A percentile compares a stretch with the other conserved stretches of the same genome.
These are phyloP conservation scores for Pseudovirgaria hyperparasitica DNA, from an alignment of 2,329 filamentous ascomycete genomes.

Conservation along the genomic window DNA sequence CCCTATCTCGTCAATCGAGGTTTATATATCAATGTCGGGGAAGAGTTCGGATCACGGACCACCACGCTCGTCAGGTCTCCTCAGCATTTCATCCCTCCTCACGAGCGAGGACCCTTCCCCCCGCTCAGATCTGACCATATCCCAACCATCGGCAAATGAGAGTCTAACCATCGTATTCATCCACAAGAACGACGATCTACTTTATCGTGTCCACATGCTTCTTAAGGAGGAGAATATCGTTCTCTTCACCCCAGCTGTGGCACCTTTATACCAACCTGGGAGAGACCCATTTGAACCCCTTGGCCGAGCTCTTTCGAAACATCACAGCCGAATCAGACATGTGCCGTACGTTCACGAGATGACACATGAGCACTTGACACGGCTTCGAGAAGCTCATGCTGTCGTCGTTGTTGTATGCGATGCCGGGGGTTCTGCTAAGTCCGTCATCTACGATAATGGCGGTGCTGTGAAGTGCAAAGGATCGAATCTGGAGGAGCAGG, in stretches of 20 bases:
- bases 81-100: too few species aligned
- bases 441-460: not conserved
- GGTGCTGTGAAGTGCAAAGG: conserved; percentile 5
- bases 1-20: too few species aligned
- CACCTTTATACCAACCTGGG: conserved; percentile 34
- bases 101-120: too few species aligned
- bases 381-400: conserved; percentile 46
- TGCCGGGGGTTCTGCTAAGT: conserved; percentile 3
- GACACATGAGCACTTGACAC: conserved; percentile 49
- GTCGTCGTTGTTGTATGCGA: conserved; percentile 45
- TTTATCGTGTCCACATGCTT: too few species aligned
- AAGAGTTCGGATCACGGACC: too few species aligned
- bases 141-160: too few species aligned
- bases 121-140: too few species aligned
- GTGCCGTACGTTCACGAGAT: conserved; percentile 59
- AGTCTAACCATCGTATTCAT: too few species aligned
- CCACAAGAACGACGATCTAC: too few species aligned
- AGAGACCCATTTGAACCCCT: conserved; percentile 61
- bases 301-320: conserved; percentile 47
- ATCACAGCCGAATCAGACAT: conserved; percentile 52
- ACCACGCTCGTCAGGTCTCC: too few species aligned
- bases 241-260: conserved; percentile 42
- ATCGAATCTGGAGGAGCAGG: conserved; percentile 17
- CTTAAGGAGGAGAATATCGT: conserved; percentile 28
- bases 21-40: too few species aligned